A percentile compares a stretch with the other conserved stretches of the same genome.
phyloP scores from a whole-genome alignment of 108 stramenopile species.

The Skeletonema costatum region DNA sequence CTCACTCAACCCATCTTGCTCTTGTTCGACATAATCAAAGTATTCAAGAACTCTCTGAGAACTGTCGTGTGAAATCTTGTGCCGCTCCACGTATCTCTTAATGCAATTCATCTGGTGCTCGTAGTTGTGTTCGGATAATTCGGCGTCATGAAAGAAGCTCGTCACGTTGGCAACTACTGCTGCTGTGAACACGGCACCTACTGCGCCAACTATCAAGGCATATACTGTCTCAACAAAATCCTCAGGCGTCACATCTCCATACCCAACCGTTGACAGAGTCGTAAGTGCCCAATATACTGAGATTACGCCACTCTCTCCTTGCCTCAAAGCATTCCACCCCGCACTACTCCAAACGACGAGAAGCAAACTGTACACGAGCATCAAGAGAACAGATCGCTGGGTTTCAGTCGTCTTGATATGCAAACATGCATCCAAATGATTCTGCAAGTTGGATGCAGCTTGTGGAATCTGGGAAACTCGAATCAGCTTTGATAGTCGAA shows the following conservation, averaged over 20 bases:
- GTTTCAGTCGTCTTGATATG: conserved; percentile 48
- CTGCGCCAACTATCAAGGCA: conserved; percentile 42
- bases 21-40: conserved; percentile 54
- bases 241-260: conserved; percentile 60
- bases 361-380: conserved; percentile 42
- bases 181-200: conserved; percentile 52
- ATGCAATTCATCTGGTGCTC: conserved; percentile 52
- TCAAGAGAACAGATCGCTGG: conserved; percentile 32
- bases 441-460: conserved; percentile 29
- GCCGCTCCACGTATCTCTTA: conserved; percentile 49
- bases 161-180: conserved; percentile 63
- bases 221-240: conserved; percentile 46
- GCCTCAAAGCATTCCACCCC: conserved; percentile 50
- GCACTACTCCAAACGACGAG: conserved; percentile 47
- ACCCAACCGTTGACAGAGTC: conserved; percentile 64
- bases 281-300: conserved; percentile 60
- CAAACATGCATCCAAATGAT: conserved; percentile 42
- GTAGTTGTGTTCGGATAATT: conserved; percentile 57
- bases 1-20: conserved; percentile 52
- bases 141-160: conserved; percentile 53
- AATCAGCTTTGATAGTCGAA: conserved; percentile 39
- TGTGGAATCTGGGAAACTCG: conserved; percentile 41
- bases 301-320: conserved; percentile 23
- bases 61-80: conserved; percentile 28
- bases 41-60: conserved; percentile 37